Percentiles rank a stretch among this genome's conserved stretches.
Evolutionary conservation across 345 rosid species (phyloP).

Genomic region (Litchi chinensis): DNA sequence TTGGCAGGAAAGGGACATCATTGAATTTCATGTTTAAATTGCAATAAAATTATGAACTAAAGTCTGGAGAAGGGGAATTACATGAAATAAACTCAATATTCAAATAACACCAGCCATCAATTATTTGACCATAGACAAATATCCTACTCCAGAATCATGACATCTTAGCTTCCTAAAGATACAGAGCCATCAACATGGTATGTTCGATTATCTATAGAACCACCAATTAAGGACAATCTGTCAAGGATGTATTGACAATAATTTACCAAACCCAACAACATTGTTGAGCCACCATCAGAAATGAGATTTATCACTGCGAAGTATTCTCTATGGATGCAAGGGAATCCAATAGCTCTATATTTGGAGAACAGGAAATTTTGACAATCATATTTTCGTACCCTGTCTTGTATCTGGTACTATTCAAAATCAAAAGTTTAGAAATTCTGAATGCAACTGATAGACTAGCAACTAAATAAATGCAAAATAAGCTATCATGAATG

Average conservation of each 20-base stretch:
- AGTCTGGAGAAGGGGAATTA: neutral
- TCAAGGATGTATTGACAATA: neutral
- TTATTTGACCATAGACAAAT: neutral
- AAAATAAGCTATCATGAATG: constrained; percentile 1
- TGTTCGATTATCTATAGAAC: neutral
- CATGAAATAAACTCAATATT: neutral
- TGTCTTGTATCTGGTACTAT: neutral
- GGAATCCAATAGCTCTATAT: neutral
- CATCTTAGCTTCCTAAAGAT: neutral
- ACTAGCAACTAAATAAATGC: constrained; percentile 6
- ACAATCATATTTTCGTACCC: neutral
- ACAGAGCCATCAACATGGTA: neutral
- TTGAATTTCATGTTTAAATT: neutral
- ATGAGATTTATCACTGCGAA: neutral
- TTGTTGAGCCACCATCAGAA: neutral
- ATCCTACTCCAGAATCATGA: neutral
- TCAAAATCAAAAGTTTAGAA: neutral
- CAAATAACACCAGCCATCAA: neutral
- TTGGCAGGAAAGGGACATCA: neutral
- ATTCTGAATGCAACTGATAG: neutral
- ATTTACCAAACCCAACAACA: neutral
- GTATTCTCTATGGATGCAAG: neutral
- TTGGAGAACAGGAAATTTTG: neutral
- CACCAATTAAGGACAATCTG: neutral
- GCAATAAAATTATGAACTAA: neutral